Conservation (phyloP, 2,329 filamentous ascomycete genomes). For the Huntiella savannae region DNA sequence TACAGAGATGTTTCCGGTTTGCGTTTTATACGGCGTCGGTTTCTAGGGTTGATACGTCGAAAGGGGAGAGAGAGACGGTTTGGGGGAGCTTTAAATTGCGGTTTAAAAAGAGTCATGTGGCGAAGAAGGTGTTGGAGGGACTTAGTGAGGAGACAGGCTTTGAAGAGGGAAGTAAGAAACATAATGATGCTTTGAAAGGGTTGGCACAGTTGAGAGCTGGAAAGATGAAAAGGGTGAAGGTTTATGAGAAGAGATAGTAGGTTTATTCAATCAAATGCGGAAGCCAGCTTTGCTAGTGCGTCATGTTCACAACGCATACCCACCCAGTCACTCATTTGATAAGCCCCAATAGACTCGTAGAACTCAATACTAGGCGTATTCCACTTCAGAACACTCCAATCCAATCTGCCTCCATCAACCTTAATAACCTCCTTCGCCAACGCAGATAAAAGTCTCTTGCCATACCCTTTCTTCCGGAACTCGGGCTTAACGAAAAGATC, state of each 20-base stretch:
- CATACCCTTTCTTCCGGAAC: constrained; percentile 61
- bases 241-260: neutral
- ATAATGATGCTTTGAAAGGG: neutral
- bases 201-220: neutral
- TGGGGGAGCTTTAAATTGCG: constrained; percentile 7
- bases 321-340: constrained; percentile 51
- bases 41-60: constrained; percentile 4
- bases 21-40: constrained; percentile 9
- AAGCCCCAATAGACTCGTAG: constrained; percentile 55
- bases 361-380: constrained; percentile 81
- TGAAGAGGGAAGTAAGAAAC: constrained; percentile 3
- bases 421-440: constrained; percentile 62
- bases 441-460: constrained; percentile 51
- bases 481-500: constrained; percentile 66
- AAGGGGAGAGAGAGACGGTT: neutral
- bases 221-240: neutral
- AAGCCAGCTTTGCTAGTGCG: constrained; percentile 39
- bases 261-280: constrained; percentile 14
- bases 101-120: neutral
- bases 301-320: constrained; percentile 56
- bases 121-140: constrained; percentile 1
- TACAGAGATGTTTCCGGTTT: constrained; percentile 10
- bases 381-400: constrained; percentile 88
- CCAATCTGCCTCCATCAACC: constrained; percentile 55
- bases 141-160: constrained; percentile 5